Conservation (phyloP, 306 rosid species). For the Lathyrus aphaca region DNA sequence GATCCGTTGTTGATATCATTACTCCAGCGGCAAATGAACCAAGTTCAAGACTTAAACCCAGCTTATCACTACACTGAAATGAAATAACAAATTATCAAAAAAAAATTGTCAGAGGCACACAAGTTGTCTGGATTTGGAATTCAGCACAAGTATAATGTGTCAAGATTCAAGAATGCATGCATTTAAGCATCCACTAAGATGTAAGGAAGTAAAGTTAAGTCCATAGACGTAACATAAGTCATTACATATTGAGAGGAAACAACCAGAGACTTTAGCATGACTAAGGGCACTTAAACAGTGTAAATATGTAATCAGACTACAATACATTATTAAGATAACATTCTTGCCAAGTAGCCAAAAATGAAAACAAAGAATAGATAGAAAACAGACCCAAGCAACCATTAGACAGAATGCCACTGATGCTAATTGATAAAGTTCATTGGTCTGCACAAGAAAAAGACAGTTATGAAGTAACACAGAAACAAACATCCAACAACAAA, state of each 20-base stretch:
- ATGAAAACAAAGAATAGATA: slow-evolving; percentile 39
- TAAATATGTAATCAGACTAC: slow-evolving; percentile 27
- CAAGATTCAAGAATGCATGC: slow-evolving; percentile 2
- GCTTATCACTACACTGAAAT: slow-evolving; percentile 97
- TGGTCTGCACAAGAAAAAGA: slow-evolving; percentile 66
- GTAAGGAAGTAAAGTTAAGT: slow-evolving; percentile 30
- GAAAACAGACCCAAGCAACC: slow-evolving; percentile 87
- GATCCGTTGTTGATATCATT: slow-evolving; percentile 98
- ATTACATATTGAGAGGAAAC: slow-evolving; percentile 27
- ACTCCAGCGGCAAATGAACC: slow-evolving; percentile 99
- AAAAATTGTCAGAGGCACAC: slow-evolving; percentile 35
- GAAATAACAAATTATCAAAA: slow-evolving; percentile 38
- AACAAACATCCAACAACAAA: slow-evolving; percentile 30
- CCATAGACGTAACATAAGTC: slow-evolving; percentile 6
- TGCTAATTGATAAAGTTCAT: slow-evolving; percentile 95
- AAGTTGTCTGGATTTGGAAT: slow-evolving; percentile 32
- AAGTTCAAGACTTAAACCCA: slow-evolving; percentile 91
- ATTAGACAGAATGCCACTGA: slow-evolving; percentile 97
- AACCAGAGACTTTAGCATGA: slow-evolving; percentile 25
- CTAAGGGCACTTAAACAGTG: slow-evolving; percentile 17
- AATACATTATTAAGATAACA: slow-evolving; percentile 16
- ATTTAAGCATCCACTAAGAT: slow-evolving; percentile 11
- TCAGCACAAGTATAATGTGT: slow-evolving; percentile 12
- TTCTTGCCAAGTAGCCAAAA: slow-evolving; percentile 30
- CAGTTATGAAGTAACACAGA: slow-evolving; percentile 34